Conservation (phyloP, 495 filamentous ascomycete genomes). For the Neurospora sp. region DNA sequence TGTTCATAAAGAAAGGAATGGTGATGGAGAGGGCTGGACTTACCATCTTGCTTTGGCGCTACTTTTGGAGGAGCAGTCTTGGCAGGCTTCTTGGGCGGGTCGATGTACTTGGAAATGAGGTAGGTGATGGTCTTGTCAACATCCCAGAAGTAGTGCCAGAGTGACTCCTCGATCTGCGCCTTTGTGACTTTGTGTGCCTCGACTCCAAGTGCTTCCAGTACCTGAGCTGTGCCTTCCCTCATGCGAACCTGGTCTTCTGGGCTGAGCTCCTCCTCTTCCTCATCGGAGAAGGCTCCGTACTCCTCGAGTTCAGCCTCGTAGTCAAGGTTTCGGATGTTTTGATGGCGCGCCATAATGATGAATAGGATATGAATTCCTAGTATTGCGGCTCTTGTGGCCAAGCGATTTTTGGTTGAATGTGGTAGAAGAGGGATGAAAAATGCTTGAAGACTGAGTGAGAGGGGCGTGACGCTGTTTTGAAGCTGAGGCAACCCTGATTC, state of each 20-base stretch:
- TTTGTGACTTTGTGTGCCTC: constrained; percentile 46
- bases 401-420: neutral
- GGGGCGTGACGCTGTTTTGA: neutral
- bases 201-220: constrained; percentile 44
- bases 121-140: constrained; percentile 74
- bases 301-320: constrained; percentile 51
- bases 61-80: constrained; percentile 19
- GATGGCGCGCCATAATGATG: constrained; percentile 51
- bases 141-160: constrained; percentile 97
- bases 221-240: constrained; percentile 42
- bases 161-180: constrained; percentile 70
- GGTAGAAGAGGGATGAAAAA: neutral
- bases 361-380: neutral
- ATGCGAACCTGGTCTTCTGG: constrained; percentile 51
- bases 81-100: constrained; percentile 21
- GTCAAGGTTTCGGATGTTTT: constrained; percentile 49
- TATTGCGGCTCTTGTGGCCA: neutral
- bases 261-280: constrained; percentile 38
- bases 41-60: constrained; percentile 40
- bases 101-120: constrained; percentile 51
- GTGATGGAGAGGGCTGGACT: constrained; percentile 18
- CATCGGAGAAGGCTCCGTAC: constrained; percentile 38
- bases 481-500: neutral
- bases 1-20: neutral
- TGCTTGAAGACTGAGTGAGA: neutral